These are phyloP conservation scores for Purpureocillium takamizusanense DNA, from an alignment of 2,329 filamentous ascomycete genomes.

Conservation along the genomic window DNA sequence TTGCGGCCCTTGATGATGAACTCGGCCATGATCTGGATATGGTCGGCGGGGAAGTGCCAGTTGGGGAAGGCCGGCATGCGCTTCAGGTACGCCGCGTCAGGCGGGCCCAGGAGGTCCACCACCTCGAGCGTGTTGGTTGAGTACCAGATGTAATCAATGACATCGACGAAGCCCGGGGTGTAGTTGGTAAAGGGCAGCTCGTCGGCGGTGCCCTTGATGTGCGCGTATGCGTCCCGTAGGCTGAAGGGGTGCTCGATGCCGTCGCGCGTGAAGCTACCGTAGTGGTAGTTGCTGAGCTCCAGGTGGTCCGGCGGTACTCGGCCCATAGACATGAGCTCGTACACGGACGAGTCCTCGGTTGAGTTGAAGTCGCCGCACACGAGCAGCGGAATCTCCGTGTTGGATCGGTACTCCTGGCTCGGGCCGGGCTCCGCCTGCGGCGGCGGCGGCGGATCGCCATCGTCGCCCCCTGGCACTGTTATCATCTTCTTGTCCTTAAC, in stretches of 20 bases:
- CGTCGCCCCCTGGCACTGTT: constrained; percentile 30
- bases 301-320: constrained; percentile 68
- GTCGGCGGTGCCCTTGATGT: constrained; percentile 71
- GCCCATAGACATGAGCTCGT: constrained; percentile 79
- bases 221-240: constrained; percentile 79
- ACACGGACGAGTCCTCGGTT: constrained; percentile 75
- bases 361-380: constrained; percentile 98
- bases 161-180: constrained; percentile 82
- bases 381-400: constrained; percentile 80
- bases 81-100: constrained; percentile 77
- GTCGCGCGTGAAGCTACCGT: constrained; percentile 85
- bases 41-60: constrained; percentile 89
- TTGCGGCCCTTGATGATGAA: constrained; percentile 84
- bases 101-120: constrained; percentile 73
- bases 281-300: constrained; percentile 73
- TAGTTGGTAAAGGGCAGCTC: constrained; percentile 95
- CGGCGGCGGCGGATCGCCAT: constrained; percentile 39
- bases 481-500: constrained; percentile 71
- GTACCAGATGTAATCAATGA: constrained; percentile 98
- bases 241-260: constrained; percentile 94
- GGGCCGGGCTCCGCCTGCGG: constrained; percentile 59
- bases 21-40: constrained; percentile 81
- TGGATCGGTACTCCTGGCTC: constrained; percentile 77
- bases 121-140: constrained; percentile 83
- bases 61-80: constrained; percentile 87